Base-by-base conservation (phyloP, 1,284 basidiomycete genomes). In the Kwoniella shivajii region DNA sequence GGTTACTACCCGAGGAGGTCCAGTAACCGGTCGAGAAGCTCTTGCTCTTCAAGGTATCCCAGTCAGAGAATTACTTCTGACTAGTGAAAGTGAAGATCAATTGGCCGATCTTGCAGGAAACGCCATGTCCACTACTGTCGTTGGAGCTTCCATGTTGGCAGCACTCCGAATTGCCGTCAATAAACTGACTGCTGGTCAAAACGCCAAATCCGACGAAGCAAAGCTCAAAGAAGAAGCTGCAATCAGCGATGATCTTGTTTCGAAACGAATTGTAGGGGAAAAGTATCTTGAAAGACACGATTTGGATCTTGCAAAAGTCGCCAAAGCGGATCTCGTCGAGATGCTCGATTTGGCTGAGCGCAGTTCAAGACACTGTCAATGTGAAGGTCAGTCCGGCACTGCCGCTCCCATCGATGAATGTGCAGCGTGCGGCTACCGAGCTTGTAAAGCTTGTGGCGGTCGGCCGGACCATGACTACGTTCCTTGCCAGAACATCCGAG, bases 101-200 rank as follows among this genome's bases (percentile, higher is more conserved):
- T 82, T 97, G 2, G 91, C 92, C 13, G 92, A 97, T 77, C 82
- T 97, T 9, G 94, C 93, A 11, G 93, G 93, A 1, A 97, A 97
- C 68, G 94, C 93, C 50, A 97, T 97, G 93, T 90, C 92, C 0
- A 90, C 93, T 0, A 97, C 93, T 0, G 93, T 97, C 13, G 93
- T 97, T 20, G 93, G 94, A 1, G 85, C 91, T 1, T 88, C 90
- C 64, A 91, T 97, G 66, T 79, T 96, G 37, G 86, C 89, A 10
- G 91, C 92, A 0, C 80, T 97, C 41, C 82, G 88, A 11, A 77
- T 87, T 1, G 85, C 86, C 5, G 82, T 82, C 68, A 82, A 84
- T 41, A 82, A 88, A 27, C 78, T 92, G 31, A 86, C 85, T 63
- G 75, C 78, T 1, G 88, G 88, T 1, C 76, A 84, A 41, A 86